Base-by-base conservation (phyloP, 1,284 basidiomycete species). In the Sphaerobolus stellatus region DNA sequence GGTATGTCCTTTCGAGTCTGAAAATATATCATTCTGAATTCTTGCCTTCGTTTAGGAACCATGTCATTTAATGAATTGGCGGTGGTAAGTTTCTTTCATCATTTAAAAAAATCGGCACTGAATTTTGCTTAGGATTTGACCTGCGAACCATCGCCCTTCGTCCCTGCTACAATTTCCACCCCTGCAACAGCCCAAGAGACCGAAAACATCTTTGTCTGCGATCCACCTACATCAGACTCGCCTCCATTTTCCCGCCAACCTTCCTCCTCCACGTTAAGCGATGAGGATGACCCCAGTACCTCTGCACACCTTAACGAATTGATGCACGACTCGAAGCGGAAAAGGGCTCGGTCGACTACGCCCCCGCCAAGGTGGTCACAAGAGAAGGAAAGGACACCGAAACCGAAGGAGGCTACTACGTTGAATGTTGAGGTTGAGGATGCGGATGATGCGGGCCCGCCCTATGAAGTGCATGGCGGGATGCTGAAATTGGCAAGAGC, bases 11-110 rank as follows among this genome's bases (percentile, higher is more conserved):
- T 22, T 48, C 30, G 24, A 13, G 34, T 4, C 11, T 47, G 40
- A 34, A 34, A 56, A 56, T 50, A 22, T 43, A 33, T 50, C 2
- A 50, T 49, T 33, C 33, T 31, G 43, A 13, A 52, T 46, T 22
- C 31, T 48, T 41, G 36, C 57, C 62, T 36, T 45, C 16, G 33
- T 28, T 18, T 40, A 82, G 82, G 88, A n/a, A 91, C 88, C 2
- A 88, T 90, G 85, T 87, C 85, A 9, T 71, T 91, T 34, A 91
- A 91, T 61, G 88, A 91, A 67, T 79, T 91, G 13, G 88, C 88
- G n/a, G 88, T 87, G 6, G 62, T 63, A 41, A 34, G 60, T 52
- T 27, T 5, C 4, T 34, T 27, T 24, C 25, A 29, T 30, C 22
- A 2, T 24, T 46, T 22, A 31, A 13, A n/a, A 45, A 11, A 16